Conservation (phyloP, 148 eudicot species). For the Fallopia convolvulus region DNA sequence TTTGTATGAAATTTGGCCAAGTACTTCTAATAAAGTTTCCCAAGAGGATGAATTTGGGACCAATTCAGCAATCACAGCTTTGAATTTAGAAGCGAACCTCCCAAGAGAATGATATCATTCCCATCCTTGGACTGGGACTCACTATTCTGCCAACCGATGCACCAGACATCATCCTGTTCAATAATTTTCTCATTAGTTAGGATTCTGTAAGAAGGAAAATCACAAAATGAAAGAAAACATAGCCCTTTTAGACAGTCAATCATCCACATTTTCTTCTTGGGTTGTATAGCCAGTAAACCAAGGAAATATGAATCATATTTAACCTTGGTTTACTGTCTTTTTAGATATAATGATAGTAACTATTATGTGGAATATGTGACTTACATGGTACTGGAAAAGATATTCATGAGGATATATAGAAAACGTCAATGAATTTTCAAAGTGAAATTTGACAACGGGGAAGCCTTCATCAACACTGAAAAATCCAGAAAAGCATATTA, state of each 20-base stretch:
- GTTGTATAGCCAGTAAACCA: no score
- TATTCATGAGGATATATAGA: constrained; percentile 44
- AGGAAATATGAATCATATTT: not conserved
- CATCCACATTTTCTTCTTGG: not conserved
- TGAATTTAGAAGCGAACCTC: constrained; percentile 30
- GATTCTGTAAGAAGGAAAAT: constrained; percentile 2
- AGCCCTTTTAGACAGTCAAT: not conserved
- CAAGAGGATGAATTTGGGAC: not conserved
- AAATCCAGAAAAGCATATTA: constrained; percentile 1
- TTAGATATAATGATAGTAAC: not conserved
- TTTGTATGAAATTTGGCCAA: not conserved
- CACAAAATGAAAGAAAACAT: constrained; percentile 5
- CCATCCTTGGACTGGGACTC: constrained; percentile 44
- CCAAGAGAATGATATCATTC: constrained; percentile 40
- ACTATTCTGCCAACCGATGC: constrained; percentile 52
- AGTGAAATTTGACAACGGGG: constrained; percentile 32
- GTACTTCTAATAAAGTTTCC: not conserved
- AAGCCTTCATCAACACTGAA: constrained; percentile 42
- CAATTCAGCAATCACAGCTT: not conserved
- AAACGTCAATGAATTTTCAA: constrained; percentile 30
- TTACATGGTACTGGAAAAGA: constrained; percentile 34
- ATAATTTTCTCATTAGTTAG: not conserved
- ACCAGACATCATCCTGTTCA: constrained; percentile 43
- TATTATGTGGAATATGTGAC: constrained; percentile 3
- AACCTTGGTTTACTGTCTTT: not conserved